Percentiles rank a stretch among this genome's conserved stretches.
Evolutionary conservation across 176 grass and related monocot genomes (phyloP).

Genomic region (sorghum (Sorghum bicolor)): Sorghum_bicolor_NCBIv3 NC_012872.2:71119001-71119500

Average conservation of each 20-base stretch:
- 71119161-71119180: conserved; percentile 54
- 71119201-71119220: conserved; percentile 94
- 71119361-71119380: background rate
- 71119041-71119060: conserved; percentile 24
- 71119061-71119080: conserved; percentile 94
- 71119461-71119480: conserved; percentile 11
- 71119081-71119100: conserved; percentile 89
- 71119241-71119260: conserved; percentile 68
- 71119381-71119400: background rate
- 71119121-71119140: conserved; percentile 75
- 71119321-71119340: background rate
- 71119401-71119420: background rate
- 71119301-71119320: conserved; percentile 1
- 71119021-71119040: background rate
- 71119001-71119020: background rate
- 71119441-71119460: background rate
- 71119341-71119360: background rate
- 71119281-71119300: conserved; percentile 74
- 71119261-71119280: conserved; percentile 66
- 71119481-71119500: background rate
- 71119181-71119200: conserved; percentile 64
- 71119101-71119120: conserved; percentile 68
- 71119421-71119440: background rate
- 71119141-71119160: conserved; percentile 52
- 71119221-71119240: conserved; percentile 60